Evolutionary conservation across 2,329 filamentous ascomycete genomes (phyloP).

Genomic region (Fusarium pseudonygamai): DNA sequence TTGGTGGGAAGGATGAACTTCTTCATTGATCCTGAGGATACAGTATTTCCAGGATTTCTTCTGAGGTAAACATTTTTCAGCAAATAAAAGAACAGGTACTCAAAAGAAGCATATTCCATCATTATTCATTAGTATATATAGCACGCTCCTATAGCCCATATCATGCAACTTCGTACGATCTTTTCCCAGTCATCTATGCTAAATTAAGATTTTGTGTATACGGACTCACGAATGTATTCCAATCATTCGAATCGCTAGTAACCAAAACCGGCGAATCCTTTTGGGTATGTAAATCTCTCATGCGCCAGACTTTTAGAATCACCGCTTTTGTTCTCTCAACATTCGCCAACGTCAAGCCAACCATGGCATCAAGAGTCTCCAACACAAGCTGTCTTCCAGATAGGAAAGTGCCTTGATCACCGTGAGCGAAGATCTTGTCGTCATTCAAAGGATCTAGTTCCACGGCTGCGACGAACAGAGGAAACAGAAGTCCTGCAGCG

Average conservation of each 20-base stretch:
- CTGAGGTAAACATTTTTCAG: background rate
- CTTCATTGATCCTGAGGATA: slow-evolving; percentile 24
- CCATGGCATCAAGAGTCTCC: slow-evolving; percentile 48
- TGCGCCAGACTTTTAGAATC: slow-evolving; percentile 58
- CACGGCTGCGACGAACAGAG: slow-evolving; percentile 37
- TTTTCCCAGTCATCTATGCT: background rate
- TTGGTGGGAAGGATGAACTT: slow-evolving; percentile 32
- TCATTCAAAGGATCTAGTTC: slow-evolving; percentile 34
- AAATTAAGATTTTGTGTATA: slow-evolving; percentile 44
- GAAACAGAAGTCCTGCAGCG: slow-evolving; percentile 31
- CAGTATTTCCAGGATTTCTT: slow-evolving; percentile 24
- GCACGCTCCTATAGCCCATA: background rate
- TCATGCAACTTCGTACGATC: background rate
- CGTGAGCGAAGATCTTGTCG: background rate
- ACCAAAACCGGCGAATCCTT: background rate
- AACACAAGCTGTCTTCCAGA: slow-evolving; percentile 31
- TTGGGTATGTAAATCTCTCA: slow-evolving; percentile 47
- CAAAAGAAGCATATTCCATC: background rate
- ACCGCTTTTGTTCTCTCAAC: slow-evolving; percentile 56
- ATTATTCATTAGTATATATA: slow-evolving; percentile 7
- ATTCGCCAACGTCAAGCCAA: slow-evolving; percentile 53
- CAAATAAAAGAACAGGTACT: rapidly evolving
- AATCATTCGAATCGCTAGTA: slow-evolving; percentile 31
- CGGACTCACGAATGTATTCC: slow-evolving; percentile 41
- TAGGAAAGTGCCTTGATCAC: background rate